Base-by-base conservation (phyloP, 495 filamentous ascomycete species). In the Oleoguttula mirabilis region DNA sequence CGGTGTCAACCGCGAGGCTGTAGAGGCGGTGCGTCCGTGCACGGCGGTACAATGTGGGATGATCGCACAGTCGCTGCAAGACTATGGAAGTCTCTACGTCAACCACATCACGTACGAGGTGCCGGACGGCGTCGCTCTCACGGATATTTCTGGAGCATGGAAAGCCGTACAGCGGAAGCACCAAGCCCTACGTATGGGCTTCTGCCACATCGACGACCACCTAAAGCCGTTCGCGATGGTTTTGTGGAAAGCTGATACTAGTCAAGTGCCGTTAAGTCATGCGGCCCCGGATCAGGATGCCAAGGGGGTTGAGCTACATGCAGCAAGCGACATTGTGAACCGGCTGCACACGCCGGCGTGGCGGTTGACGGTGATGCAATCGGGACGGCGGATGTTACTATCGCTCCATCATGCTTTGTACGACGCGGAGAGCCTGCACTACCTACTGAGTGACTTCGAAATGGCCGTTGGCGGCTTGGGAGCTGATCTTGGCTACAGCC, bases 351-450 rank as follows among this genome's bases (percentile, higher is more conserved):
- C 48, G 21, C 72, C 70, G 7, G 66, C 58, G 47, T 75, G 66
- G 76, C 47, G 50, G 48, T 67, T 77, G 31, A 19, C 11, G 10
- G 41, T 50, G 21, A 33, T 58, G 25, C 39, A 51, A 0, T 39
- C 52, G 5, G 33, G 28, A 1, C 44, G 43, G 3, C 44, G 55
- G 0, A 44, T 80, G 10, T 55, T 68, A 28, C 64, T 82, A 32
- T 73, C 66, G 11, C 67, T 71, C 4, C 76, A 85, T 39, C 84
- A 93, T 60, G 80, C 81, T 2, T 61, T 93, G 1, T 90, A 86
- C 48, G 84, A 93, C 62, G 85, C 81, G 0, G 66, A 73, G 24
- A 79, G 81, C 12, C 60, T 93, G 4, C 63, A 69, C 12, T 36
- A 61, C 1, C 66, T 88, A 3, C 63, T 87, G 2, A 50, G 63